phyloP scores from a whole-genome alignment of 352 stramenopile genomes.

The Phytopythium aichiense region DNA sequence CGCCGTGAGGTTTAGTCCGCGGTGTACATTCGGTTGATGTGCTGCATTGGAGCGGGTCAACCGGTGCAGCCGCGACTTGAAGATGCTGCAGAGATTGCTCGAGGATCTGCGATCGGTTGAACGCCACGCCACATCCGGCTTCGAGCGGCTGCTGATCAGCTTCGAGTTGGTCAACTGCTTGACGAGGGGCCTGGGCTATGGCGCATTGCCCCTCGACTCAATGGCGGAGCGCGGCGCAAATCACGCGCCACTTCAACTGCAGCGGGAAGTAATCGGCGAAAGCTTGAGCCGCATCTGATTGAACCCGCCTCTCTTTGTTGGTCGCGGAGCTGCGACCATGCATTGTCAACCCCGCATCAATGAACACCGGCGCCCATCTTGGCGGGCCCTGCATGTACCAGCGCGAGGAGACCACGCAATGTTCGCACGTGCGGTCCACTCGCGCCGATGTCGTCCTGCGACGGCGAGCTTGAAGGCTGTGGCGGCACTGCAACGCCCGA shows the following conservation, averaged over 20 bases:
- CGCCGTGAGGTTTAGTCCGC: not conserved
- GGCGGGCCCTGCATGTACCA: no score
- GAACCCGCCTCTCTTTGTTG: not conserved
- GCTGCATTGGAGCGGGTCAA: not conserved
- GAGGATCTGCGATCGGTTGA: not conserved
- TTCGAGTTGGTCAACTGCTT: not conserved
- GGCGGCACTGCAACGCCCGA: not conserved
- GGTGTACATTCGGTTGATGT: not conserved
- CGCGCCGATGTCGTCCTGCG: not conserved
- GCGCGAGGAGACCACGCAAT: not conserved
- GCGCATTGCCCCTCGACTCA: not conserved
- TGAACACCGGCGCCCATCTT: not conserved
- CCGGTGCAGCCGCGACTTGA: not conserved
- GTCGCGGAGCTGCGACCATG: not conserved
- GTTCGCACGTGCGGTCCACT: no score
- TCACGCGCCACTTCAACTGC: slow-evolving; percentile 1
- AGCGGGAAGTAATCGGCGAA: not conserved
- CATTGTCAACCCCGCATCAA: not conserved
- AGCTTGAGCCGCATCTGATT: not conserved
- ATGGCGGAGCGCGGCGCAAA: not conserved
- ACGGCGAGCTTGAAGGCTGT: not conserved
- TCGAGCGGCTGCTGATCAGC: not conserved
- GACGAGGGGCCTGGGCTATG: not conserved
- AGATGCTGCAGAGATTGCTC: not conserved
- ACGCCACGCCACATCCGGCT: not conserved